These are phyloP conservation scores for Blastocrithidia nonstop DNA, from an alignment of 208 protist genomes.

Conservation along the genomic window DNA sequence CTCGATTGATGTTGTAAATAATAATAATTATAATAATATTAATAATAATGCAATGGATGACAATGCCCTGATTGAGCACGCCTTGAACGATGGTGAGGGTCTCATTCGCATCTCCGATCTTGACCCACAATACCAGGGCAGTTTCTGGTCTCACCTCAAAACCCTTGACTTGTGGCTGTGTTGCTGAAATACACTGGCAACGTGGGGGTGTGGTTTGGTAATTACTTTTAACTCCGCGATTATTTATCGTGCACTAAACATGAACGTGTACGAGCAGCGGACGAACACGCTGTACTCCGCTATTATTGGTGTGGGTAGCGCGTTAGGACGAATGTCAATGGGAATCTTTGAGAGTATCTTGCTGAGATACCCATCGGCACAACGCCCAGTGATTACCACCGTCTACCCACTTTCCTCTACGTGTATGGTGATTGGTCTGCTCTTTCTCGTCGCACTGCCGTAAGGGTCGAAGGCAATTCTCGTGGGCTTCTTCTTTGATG, in stretches of 20 bases:
- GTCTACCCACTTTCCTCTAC: conserved; percentile 33
- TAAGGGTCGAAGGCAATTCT: conserved; percentile 20
- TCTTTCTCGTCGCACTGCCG: conserved; percentile 20
- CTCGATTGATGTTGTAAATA: neutral
- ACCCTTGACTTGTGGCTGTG: conserved; percentile 34
- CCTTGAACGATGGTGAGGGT: conserved; percentile 14
- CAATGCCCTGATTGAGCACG: conserved; percentile 3
- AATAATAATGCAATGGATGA: neutral
- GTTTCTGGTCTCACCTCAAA: conserved; percentile 25
- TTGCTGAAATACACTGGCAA: conserved; percentile 35
- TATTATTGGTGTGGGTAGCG: conserved; percentile 56
- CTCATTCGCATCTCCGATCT: conserved; percentile 10
- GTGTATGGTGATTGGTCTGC: conserved; percentile 13
- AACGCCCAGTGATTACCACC: conserved; percentile 47
- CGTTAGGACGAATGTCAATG: conserved; percentile 42
- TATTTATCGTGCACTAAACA: conserved; percentile 30
- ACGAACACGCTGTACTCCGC: conserved; percentile 39
- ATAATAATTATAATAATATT: neutral
- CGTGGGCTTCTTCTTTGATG: conserved; percentile 33
- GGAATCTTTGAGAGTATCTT: conserved; percentile 46
- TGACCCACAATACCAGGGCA: conserved; percentile 40
- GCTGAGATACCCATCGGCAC: conserved; percentile 21
- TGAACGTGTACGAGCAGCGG: conserved; percentile 15
- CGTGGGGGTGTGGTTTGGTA: conserved; percentile 45
- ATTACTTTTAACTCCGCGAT: conserved; percentile 48